Evolutionary conservation across 73 alveolate genomes (phyloP).

Genomic region (Halteria grandinella): DNA sequence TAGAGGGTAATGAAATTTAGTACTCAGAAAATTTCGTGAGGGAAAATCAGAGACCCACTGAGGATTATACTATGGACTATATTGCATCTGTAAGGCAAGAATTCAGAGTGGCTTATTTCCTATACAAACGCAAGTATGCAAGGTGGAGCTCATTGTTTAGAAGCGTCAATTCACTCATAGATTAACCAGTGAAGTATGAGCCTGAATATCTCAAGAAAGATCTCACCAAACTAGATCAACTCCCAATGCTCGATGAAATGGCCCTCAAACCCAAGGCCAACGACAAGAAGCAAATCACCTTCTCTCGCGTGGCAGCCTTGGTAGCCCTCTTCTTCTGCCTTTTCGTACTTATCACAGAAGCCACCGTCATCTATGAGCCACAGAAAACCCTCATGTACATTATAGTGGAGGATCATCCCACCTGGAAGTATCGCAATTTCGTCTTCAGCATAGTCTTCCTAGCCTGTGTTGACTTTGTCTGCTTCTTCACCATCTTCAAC

Average conservation of each 20-base stretch:
- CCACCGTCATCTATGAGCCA: constrained; percentile 5
- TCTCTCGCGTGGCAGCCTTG: neutral
- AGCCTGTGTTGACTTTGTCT: neutral
- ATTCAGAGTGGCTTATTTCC: constrained; percentile 39
- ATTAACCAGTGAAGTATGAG: constrained; percentile 4
- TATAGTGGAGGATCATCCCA: constrained; percentile 9
- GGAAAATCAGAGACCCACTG: constrained; percentile 5
- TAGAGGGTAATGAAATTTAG: constrained; percentile 37
- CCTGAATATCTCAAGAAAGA: neutral
- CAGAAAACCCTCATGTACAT: constrained; percentile 6
- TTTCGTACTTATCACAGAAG: constrained; percentile 40
- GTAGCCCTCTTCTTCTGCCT: constrained; percentile 5
- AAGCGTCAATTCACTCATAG: neutral
- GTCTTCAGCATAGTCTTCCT: constrained; percentile 8
- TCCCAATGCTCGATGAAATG: neutral
- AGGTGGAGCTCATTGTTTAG: constrained; percentile 47
- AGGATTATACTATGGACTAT: constrained; percentile 37
- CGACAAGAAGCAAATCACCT: constrained; percentile 1
- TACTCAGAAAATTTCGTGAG: neutral
- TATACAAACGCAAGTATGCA: constrained; percentile 53
- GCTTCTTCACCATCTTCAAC: constrained; percentile 57
- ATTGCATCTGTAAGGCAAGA: constrained; percentile 41
- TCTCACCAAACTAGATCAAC: constrained; percentile 3
- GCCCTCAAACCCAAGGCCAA: too few species aligned
- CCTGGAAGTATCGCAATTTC: neutral